phyloP scores from a whole-genome alignment of 78 protist genomes.

The Dictyostelium brefeldianum region DNA sequence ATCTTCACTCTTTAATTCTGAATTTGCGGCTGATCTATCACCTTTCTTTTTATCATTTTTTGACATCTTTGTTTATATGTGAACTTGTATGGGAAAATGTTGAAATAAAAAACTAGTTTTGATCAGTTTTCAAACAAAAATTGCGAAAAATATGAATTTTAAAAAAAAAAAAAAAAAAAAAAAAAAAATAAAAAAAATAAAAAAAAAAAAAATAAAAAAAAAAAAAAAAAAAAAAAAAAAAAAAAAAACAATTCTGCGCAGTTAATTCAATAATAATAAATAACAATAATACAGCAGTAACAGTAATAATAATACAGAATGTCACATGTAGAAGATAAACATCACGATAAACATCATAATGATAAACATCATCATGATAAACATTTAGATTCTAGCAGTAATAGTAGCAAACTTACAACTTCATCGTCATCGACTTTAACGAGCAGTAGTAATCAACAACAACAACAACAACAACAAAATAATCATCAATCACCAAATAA shows the following conservation, averaged over 20 bases:
- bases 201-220: too few relatives aligned
- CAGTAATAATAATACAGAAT: neutral
- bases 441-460: neutral
- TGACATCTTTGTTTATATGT: neutral
- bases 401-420: too few relatives aligned
- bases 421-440: too few relatives aligned
- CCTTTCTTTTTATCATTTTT: neutral
- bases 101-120: neutral
- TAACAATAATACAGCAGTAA: neutral
- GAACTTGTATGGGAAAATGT: neutral
- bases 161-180: neutral
- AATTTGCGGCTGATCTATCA: neutral
- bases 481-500: neutral
- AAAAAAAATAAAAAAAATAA: too few relatives aligned
- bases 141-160: neutral
- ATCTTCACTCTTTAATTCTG: constrained; percentile 57
- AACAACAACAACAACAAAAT: neutral
- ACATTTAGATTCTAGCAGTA: neutral
- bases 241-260: neutral
- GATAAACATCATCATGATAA: neutral
- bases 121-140: neutral
- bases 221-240: too few relatives aligned
- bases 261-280: neutral
- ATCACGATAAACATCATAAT: neutral
- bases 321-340: neutral